phyloP scores from a whole-genome alignment of 75 land plant species.

The Pinus albicaulis region DNA sequence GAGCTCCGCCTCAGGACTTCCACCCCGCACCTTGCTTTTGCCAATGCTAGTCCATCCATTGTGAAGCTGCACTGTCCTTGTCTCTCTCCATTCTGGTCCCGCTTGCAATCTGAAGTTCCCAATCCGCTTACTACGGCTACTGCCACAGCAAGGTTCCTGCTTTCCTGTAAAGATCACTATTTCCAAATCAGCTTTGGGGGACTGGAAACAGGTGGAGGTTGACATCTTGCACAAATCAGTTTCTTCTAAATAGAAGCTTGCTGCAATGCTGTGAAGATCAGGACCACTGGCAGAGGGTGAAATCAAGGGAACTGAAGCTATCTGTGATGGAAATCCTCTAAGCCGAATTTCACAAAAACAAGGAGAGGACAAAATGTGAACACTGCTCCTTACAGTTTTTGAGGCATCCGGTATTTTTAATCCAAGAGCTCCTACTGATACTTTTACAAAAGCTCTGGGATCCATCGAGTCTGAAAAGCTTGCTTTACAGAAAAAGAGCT shows the following conservation, averaged over 20 bases:
- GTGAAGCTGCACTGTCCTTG: constrained; percentile 61
- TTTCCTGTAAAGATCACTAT: constrained; percentile 60
- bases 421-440: constrained; percentile 78
- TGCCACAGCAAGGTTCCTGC: constrained; percentile 53
- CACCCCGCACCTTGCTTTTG: constrained; percentile 29
- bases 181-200: constrained; percentile 47
- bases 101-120: constrained; percentile 72
- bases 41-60: constrained; percentile 87
- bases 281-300: constrained; percentile 40
- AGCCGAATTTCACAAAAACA: constrained; percentile 77
- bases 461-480: constrained; percentile 45
- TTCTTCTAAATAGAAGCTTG: constrained; percentile 80
- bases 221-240: constrained; percentile 49
- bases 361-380: constrained; percentile 48
- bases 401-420: constrained; percentile 56
- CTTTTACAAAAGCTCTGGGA: constrained; percentile 70
- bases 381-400: constrained; percentile 23
- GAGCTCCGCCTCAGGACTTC: constrained; percentile 56
- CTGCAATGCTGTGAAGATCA: constrained; percentile 45
- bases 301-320: constrained; percentile 61
- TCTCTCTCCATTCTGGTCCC: constrained; percentile 61
- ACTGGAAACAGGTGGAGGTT: constrained; percentile 37
- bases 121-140: constrained; percentile 43
- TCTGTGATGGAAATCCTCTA: constrained; percentile 60
- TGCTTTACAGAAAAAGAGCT: not conserved